Evolutionary conservation across 208 protist species (phyloP), one percentile per base, ranked within the genome.

Genomic region (Leishmania tropica): DNA sequence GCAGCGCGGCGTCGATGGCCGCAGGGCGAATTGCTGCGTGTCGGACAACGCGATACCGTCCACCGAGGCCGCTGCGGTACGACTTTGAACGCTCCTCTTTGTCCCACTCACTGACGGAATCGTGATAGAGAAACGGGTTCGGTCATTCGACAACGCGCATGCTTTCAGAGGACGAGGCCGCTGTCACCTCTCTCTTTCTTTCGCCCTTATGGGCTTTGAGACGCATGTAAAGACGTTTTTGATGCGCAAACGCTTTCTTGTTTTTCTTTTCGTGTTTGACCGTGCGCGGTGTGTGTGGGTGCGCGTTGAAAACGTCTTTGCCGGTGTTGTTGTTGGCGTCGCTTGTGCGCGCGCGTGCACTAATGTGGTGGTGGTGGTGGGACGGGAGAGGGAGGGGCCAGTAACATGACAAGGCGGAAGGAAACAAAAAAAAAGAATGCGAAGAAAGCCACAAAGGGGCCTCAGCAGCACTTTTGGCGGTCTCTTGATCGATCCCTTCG

Each of bases 11-110:
- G 40, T 48, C 47, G 70, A 77, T 28, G 56, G 72, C 62, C 11
- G 82, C 24, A 51, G 91, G 0, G 81, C 88, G 11, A 70, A 81
- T n/a, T 89, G 89, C 70, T 91, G 89, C 48, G 75, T 92, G 17
- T 60, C 91, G 47, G 92, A 95, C 72, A 92, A 76, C 2, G 1
- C 73, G n/a, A n/a, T 72, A 3, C 65, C 58, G 3, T 71, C 84
- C 4, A 76, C 82, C 19, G 75, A 81, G 5, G 74, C 84, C 0
- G 87, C 78, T 13, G 67, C 76, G 92, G 1, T 85, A 88, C 62
- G 1, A 5, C 31, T 0, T 35, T 82, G 90, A 37, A 88, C 83
- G 51, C 83, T 91, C 40, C 31, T 35, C 2, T 53, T 90, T 40
- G 77, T 80, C 3, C 76, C 28, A 2, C 89, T 83, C 71, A 54